A percentile compares a stretch with the other conserved stretches of the same genome.
These are phyloP conservation scores for Paraleonurus japonicus DNA, from an alignment of 257 asterid species.

Conservation along the genomic window DNA sequence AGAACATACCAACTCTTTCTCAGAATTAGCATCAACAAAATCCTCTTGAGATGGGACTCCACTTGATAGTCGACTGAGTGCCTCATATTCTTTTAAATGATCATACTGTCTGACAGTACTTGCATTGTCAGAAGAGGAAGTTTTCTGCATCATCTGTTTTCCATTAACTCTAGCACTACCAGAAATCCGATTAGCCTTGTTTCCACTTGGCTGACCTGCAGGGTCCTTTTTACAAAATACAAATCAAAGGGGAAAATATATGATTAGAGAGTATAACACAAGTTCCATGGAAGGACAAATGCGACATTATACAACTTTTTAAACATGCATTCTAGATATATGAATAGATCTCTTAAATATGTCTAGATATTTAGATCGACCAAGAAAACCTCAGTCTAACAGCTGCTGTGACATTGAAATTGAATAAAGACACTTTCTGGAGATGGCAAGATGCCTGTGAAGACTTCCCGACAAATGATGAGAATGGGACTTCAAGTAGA, in stretches of 20 bases:
- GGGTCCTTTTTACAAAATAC: slow-evolving; percentile 32
- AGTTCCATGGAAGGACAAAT: neutral
- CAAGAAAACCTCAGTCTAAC: neutral
- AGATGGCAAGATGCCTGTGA: neutral
- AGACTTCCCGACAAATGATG: neutral
- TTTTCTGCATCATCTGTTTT: slow-evolving; percentile 27
- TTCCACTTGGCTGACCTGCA: slow-evolving; percentile 37
- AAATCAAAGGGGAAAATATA: slow-evolving; percentile 8
- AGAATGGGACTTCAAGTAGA: slow-evolving; percentile 2
- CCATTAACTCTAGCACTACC: slow-evolving; percentile 38
- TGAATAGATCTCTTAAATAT: neutral
- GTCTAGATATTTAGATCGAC: neutral
- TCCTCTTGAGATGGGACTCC: slow-evolving; percentile 47
- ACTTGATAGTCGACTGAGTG: slow-evolving; percentile 56
- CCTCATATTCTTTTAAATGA: slow-evolving; percentile 54
- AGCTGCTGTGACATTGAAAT: neutral
- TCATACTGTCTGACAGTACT: slow-evolving; percentile 42
- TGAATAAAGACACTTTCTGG: neutral
- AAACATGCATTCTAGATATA: neutral
- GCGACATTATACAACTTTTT: neutral
- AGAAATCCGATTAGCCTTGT: slow-evolving; percentile 30
- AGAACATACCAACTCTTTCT: slow-evolving; percentile 80
- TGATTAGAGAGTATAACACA: neutral
- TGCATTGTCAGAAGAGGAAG: slow-evolving; percentile 28
- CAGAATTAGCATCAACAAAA: slow-evolving; percentile 79